Conservation (phyloP, 1,284 basidiomycete genomes). For the Tilletia walkeri region DNA sequence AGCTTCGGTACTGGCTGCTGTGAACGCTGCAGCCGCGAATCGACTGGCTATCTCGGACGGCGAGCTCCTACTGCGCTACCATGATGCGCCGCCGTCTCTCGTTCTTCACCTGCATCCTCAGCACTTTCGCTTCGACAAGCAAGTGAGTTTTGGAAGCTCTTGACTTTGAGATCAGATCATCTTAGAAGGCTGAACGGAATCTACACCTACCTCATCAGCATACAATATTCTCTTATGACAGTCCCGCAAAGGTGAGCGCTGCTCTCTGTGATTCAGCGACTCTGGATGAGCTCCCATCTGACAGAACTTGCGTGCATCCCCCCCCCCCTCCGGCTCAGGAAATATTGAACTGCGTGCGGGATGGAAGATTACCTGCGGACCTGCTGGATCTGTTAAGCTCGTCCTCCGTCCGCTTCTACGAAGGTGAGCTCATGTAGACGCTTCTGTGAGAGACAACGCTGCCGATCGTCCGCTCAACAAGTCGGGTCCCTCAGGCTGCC, state of each 20-base stretch:
- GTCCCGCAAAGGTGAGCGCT: conserved; percentile 40
- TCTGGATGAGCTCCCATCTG: neutral
- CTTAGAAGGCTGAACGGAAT: neutral
- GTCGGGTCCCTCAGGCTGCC: conserved; percentile 29
- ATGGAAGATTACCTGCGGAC: conserved; percentile 48
- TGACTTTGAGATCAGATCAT: no score
- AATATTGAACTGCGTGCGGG: conserved; percentile 44
- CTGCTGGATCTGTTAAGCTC: conserved; percentile 48
- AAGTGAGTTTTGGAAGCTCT: conserved; percentile 21
- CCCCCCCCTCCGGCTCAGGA: conserved; percentile 20
- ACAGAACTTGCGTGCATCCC: neutral
- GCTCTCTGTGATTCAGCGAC: neutral
- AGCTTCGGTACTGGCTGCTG: neutral
- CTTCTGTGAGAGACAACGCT: neutral
- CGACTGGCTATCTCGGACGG: conserved; percentile 10
- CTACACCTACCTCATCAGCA: conserved; percentile 24
- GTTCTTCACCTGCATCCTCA: conserved; percentile 47
- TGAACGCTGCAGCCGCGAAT: neutral
- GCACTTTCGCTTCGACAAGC: conserved; percentile 51
- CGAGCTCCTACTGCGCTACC: conserved; percentile 47
- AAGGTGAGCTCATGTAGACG: conserved; percentile 27
- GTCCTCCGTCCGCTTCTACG: conserved; percentile 47
- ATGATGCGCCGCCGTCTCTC: conserved; percentile 48
- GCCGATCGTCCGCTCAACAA: neutral
- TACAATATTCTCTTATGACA: conserved; percentile 49